Conservation (phyloP, 148 eudicot species). For the Persicaria tinctoria region DNA sequence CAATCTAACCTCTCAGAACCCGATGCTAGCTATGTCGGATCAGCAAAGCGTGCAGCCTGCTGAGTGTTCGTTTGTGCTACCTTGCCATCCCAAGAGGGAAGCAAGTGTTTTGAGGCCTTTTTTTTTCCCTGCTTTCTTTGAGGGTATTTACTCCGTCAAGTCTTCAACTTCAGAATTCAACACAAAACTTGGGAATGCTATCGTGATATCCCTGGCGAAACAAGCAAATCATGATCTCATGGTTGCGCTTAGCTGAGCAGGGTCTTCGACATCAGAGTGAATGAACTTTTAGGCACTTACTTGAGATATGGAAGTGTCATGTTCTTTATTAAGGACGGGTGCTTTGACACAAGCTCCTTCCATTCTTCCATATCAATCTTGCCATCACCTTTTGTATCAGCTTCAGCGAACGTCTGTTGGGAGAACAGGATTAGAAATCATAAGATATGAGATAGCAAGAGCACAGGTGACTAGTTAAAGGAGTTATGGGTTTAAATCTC, state of each 20-base stretch:
- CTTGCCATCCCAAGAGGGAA: not conserved
- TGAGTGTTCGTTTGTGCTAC: not conserved
- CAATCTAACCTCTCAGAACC: too few relatives aligned
- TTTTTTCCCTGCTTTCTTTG: not conserved
- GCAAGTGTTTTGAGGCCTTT: not conserved
- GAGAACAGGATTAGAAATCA: not conserved
- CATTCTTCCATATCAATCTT: constrained; percentile 84
- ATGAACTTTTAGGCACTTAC: constrained; percentile 28
- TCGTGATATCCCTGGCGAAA: constrained; percentile 31
- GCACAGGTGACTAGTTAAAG: not conserved
- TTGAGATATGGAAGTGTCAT: constrained; percentile 94
- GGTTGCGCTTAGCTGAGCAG: too few relatives aligned
- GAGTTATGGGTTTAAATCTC: not conserved
- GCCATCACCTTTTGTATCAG: constrained; percentile 73
- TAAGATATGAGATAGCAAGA: not conserved
- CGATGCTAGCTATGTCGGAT: not conserved
- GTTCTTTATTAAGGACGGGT: constrained; percentile 88
- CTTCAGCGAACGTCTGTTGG: constrained; percentile 61
- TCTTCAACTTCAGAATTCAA: constrained; percentile 58
- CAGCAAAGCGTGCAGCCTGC: not conserved
- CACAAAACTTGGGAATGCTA: constrained; percentile 90
- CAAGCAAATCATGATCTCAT: not conserved
- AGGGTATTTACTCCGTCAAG: constrained; percentile 19
- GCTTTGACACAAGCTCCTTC: constrained; percentile 62
- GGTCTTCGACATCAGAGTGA: not conserved